Percentiles rank a stretch among this genome's conserved stretches.
Evolutionary conservation across 768 basidiomycete genomes (phyloP).

Genomic region (Termitomyces sp.): DNA sequence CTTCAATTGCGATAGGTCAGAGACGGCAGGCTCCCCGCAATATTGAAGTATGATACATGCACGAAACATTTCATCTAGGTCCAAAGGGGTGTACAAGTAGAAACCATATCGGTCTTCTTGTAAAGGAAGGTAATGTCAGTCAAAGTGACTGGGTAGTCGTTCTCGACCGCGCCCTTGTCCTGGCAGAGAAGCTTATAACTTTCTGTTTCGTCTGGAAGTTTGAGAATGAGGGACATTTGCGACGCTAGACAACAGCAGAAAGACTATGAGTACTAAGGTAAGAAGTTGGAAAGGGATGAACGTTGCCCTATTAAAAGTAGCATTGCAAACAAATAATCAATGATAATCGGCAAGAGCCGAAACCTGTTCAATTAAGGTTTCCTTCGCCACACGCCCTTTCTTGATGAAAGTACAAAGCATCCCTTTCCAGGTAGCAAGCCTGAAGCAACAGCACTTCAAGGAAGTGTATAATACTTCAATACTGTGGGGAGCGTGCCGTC

Average conservation of each 20-base stretch:
- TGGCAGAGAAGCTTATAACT: not conserved
- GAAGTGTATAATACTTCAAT: not conserved
- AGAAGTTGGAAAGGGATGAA: no score
- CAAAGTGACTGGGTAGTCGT: not conserved
- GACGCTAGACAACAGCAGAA: not conserved
- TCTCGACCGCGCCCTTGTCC: not conserved
- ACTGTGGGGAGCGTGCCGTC: not conserved
- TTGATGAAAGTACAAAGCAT: no score
- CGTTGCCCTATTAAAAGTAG: no score
- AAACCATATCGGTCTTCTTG: not conserved
- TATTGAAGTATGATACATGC: not conserved
- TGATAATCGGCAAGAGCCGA: no score
- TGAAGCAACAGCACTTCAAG: no score
- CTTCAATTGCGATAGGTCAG: not conserved
- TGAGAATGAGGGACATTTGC: not conserved
- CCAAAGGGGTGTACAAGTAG: not conserved
- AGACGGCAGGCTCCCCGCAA: not conserved
- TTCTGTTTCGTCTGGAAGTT: not conserved
- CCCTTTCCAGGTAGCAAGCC: no score
- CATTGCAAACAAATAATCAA: no score
- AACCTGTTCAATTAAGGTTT: no score
- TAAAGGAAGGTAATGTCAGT: not conserved
- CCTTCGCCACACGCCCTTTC: no score
- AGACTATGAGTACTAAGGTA: not conserved
- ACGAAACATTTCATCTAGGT: not conserved